phyloP scores from a whole-genome alignment of 2,329 filamentous ascomycete genomes.

The Onygenales sp. region DNA sequence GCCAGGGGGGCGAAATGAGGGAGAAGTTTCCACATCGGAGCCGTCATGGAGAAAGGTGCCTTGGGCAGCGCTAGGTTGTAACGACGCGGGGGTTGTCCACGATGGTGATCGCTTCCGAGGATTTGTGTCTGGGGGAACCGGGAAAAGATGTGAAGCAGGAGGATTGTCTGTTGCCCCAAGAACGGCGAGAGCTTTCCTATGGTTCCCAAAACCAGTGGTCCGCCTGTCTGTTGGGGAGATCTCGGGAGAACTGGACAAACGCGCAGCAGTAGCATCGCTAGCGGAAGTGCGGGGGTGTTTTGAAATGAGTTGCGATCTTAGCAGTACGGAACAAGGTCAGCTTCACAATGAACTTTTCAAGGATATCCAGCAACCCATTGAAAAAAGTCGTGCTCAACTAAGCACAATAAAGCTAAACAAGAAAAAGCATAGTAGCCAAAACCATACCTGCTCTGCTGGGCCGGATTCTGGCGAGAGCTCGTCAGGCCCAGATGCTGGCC shows the following conservation, averaged over 20 bases:
- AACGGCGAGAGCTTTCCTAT: constrained; percentile 25
- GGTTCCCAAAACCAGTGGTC: constrained; percentile 20
- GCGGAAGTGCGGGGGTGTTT: background rate
- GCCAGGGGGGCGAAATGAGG: constrained; percentile 53
- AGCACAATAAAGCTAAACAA: background rate
- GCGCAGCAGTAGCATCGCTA: background rate
- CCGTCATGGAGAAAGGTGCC: constrained; percentile 30
- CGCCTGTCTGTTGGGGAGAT: background rate
- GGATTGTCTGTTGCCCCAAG: constrained; percentile 20
- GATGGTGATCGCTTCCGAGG: background rate
- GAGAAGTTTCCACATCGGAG: constrained; percentile 34
- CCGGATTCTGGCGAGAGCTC: background rate
- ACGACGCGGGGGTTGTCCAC: constrained; percentile 8
- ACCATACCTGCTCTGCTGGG: background rate
- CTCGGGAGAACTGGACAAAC: background rate
- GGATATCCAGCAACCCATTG: too few species aligned
- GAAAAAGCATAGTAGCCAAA: background rate
- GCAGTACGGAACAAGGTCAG: background rate
- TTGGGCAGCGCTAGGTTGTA: constrained; percentile 18
- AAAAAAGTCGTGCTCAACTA: background rate
- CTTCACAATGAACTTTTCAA: background rate
- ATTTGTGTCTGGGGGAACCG: background rate
- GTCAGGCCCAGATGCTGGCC: background rate
- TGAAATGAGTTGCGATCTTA: background rate
- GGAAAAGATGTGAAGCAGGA: background rate